Percentiles rank a stretch among this genome's conserved stretches.
These are phyloP conservation scores for Exophiala sp. DNA, from an alignment of 2,329 filamentous ascomycete genomes.

Conservation along the genomic window DNA sequence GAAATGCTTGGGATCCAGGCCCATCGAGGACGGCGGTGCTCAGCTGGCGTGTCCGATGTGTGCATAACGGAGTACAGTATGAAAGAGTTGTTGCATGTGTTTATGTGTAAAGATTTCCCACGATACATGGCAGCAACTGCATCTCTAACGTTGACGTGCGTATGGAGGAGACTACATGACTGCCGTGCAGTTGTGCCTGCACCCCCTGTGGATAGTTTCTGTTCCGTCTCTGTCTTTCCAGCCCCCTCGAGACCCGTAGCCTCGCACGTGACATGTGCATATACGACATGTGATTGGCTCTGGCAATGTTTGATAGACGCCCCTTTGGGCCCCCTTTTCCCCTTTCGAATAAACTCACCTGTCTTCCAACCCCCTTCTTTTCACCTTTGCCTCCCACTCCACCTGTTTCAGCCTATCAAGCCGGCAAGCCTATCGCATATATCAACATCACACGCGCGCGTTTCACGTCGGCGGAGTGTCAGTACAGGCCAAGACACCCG, in stretches of 20 bases:
- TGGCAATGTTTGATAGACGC: slow-evolving; percentile 7
- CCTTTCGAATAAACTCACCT: neutral
- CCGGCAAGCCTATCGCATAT: neutral
- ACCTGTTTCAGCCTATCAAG: neutral
- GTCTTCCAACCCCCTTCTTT: slow-evolving; percentile 2
- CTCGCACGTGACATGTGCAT: slow-evolving; percentile 6
- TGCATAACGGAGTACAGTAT: slow-evolving; percentile 12
- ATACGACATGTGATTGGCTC: neutral
- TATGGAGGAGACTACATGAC: no score
- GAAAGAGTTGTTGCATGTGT: neutral
- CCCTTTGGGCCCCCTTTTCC: slow-evolving; percentile 1
- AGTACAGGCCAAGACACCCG: neutral
- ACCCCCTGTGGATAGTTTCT: no score
- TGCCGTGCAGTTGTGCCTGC: no score
- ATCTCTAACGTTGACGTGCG: no score
- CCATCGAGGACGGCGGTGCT: slow-evolving; percentile 19
- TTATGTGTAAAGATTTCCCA: neutral
- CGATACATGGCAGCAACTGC: no score
- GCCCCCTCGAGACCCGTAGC: slow-evolving; percentile 1
- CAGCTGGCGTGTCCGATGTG: slow-evolving; percentile 18
- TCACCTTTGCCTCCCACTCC: neutral
- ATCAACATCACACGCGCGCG: slow-evolving; percentile 1
- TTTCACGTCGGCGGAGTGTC: slow-evolving; percentile 14
- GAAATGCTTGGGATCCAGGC: slow-evolving; percentile 37
- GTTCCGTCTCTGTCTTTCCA: no score